phyloP scores from a whole-genome alignment of 2,329 filamentous ascomycete genomes.

The Pseudogymnoascus sp. region DNA sequence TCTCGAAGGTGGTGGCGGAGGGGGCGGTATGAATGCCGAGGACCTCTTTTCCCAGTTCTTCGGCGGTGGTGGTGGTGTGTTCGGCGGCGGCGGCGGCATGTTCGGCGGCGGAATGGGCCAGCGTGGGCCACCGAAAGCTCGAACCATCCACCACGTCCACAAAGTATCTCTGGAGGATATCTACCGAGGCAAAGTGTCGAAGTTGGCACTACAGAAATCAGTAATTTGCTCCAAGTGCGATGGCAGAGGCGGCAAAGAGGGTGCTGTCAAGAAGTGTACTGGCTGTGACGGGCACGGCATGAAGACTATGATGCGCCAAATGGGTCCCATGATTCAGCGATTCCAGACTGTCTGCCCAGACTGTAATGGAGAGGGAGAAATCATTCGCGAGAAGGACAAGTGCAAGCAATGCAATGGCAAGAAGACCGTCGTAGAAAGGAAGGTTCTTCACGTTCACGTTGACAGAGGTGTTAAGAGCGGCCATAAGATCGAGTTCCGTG shows the following conservation, averaged over 20 bases:
- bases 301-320: conserved; percentile 99
- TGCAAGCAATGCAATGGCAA: conserved; percentile 96
- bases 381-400: conserved; percentile 91
- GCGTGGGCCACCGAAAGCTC: conserved; percentile 75
- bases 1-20: conserved; percentile 76
- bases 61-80: conserved; percentile 53
- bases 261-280: conserved; percentile 85
- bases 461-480: conserved; percentile 89
- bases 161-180: conserved; percentile 97
- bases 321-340: conserved; percentile 99
- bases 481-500: conserved; percentile 93
- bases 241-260: conserved; percentile 91
- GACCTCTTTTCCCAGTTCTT: conserved; percentile 98
- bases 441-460: conserved; percentile 96
- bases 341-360: conserved; percentile 99
- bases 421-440: conserved; percentile 96
- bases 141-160: conserved; percentile 96
- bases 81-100: conserved; percentile 63
- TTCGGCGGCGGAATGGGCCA: conserved; percentile 69
- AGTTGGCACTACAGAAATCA: conserved; percentile 93
- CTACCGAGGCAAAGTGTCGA: conserved; percentile 95
- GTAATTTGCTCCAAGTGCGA: conserved; percentile 94
- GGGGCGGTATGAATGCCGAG: conserved; percentile 85
- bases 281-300: conserved; percentile 92
- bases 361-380: conserved; percentile 95